A percentile compares a stretch with the other conserved stretches of the same genome.
phyloP scores from a whole-genome alignment of 1,284 basidiomycete genomes.

The Gomphus bonarii region DNA sequence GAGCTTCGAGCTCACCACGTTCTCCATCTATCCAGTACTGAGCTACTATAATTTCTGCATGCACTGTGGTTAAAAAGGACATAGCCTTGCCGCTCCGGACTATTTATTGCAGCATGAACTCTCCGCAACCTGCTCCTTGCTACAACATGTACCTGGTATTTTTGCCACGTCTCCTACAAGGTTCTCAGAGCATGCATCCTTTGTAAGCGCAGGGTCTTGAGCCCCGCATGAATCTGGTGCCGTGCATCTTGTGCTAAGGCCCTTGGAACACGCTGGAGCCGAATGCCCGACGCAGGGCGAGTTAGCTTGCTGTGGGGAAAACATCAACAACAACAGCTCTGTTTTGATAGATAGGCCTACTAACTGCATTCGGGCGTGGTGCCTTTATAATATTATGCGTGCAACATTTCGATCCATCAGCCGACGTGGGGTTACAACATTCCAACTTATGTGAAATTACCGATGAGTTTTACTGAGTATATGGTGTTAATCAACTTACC shows the following conservation, averaged over 20 bases:
- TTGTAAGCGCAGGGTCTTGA: background rate
- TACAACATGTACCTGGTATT: background rate
- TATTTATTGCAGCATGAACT: background rate
- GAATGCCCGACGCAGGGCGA: background rate
- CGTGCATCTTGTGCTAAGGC: background rate
- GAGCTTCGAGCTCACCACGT: no score
- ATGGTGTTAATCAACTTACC: background rate
- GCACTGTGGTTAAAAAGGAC: no score
- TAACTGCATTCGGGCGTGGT: background rate
- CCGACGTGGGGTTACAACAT: background rate
- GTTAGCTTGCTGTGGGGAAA: background rate
- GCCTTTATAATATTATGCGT: background rate
- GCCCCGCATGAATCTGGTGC: background rate
- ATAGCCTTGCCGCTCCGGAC: no score
- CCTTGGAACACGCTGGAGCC: background rate
- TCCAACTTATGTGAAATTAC: background rate
- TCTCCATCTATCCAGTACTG: no score
- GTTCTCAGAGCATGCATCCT: background rate
- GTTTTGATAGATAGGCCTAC: background rate
- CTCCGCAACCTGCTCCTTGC: no score
- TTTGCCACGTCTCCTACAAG: background rate
- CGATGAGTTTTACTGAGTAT: background rate
- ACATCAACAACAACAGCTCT: background rate
- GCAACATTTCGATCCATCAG: background rate
- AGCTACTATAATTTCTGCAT: no score